A percentile compares a stretch with the other conserved stretches of the same genome.
Evolutionary conservation across 257 asterid genomes (phyloP).

Genomic region (Petunia axillaris): DNA sequence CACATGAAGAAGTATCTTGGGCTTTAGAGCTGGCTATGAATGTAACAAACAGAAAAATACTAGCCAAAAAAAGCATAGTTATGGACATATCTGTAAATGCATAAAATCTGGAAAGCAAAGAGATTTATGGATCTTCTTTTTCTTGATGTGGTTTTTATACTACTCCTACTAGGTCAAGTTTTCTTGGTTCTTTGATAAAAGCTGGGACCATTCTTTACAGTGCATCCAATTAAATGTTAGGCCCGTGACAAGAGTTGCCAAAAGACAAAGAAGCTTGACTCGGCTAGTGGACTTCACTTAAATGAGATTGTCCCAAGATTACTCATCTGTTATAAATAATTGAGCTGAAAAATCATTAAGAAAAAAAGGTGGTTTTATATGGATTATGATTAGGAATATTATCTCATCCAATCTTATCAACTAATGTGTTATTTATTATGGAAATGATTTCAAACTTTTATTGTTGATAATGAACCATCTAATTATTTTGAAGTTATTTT

Average conservation of each 20-base stretch:
- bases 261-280: neutral
- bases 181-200: neutral
- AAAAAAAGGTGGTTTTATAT: too few species aligned
- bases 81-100: neutral
- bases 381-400: too few species aligned
- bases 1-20: constrained; percentile 39
- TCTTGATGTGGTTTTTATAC: neutral
- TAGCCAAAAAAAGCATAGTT: constrained; percentile 26
- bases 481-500: too few species aligned
- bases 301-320: too few species aligned
- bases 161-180: neutral
- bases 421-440: too few species aligned
- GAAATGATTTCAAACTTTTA: too few species aligned
- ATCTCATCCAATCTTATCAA: too few species aligned
- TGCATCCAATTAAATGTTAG: neutral
- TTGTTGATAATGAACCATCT: too few species aligned
- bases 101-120: neutral
- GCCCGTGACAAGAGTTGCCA: neutral
- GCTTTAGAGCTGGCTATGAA: constrained; percentile 36
- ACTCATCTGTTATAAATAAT: too few species aligned
- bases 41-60: constrained; percentile 26
- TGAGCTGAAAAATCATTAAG: too few species aligned
- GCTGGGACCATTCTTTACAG: neutral
- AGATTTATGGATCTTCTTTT: neutral
- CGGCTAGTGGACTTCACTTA: too few species aligned